Percentiles rank a stretch among this genome's conserved stretches.
Evolutionary conservation across 2,329 filamentous ascomycete species (phyloP).

Genomic region (Penicillium olsonii): DNA sequence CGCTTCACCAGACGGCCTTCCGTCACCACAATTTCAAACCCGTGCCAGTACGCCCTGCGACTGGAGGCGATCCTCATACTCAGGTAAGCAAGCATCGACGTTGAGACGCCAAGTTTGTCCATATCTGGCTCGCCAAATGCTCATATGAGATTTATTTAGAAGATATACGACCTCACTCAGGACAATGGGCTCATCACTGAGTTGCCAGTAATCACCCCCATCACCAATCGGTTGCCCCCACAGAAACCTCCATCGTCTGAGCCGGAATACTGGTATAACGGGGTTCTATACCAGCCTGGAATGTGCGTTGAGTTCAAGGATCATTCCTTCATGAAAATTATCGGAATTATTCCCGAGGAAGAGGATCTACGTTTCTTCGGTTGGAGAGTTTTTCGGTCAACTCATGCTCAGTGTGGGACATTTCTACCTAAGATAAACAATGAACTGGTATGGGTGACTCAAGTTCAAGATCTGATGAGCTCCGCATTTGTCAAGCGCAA

Average conservation of each 20-base stretch:
- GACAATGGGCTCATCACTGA: background rate
- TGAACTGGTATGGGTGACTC: conserved; percentile 48
- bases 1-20: background rate
- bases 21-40: background rate
- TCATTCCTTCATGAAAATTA: conserved; percentile 45
- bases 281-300: conserved; percentile 26
- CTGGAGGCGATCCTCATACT: background rate
- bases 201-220: no score
- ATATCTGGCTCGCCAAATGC: background rate
- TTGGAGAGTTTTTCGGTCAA: conserved; percentile 35
- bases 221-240: no score
- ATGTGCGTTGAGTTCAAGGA: conserved; percentile 42
- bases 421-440: conserved; percentile 41
- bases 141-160: background rate
- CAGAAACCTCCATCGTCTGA: background rate
- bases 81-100: background rate
- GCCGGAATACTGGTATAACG: conserved; percentile 4
- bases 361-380: conserved; percentile 40
- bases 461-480: conserved; percentile 46
- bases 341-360: conserved; percentile 33
- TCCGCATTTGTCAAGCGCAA: conserved; percentile 41
- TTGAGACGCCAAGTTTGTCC: no score
- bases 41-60: background rate
- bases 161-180: background rate
- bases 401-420: conserved; percentile 32